These are phyloP conservation scores for Aspergillus sclerotialis DNA, from an alignment of 2,329 filamentous ascomycete genomes.

Conservation along the genomic window DNA sequence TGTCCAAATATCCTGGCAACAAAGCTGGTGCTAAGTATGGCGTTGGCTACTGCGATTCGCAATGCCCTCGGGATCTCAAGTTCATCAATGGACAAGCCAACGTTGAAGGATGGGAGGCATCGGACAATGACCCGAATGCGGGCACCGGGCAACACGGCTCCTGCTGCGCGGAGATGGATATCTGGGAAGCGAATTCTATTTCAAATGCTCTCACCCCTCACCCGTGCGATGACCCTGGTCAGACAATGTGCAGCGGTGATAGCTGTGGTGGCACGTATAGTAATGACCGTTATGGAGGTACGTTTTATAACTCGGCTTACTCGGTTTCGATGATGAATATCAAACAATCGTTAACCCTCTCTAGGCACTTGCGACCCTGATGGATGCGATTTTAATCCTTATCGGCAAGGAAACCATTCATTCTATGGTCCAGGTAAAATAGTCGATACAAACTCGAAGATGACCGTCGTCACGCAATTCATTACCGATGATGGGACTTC, in stretches of 20 bases:
- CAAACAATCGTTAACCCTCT: no score
- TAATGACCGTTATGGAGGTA: slow-evolving; percentile 51
- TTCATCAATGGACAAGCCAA: slow-evolving; percentile 45
- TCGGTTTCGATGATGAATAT: no score
- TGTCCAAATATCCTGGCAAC: slow-evolving; percentile 44
- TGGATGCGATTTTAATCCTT: slow-evolving; percentile 65
- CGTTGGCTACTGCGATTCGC: slow-evolving; percentile 58
- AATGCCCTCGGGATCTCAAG: slow-evolving; percentile 48
- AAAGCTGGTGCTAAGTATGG: slow-evolving; percentile 55
- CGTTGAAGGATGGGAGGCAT: slow-evolving; percentile 47
- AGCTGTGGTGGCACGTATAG: slow-evolving; percentile 49
- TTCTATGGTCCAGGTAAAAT: slow-evolving; percentile 57
- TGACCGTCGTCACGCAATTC: slow-evolving; percentile 65
- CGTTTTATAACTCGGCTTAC: no score
- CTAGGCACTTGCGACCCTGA: slow-evolving; percentile 63
- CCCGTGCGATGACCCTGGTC: slow-evolving; percentile 48
- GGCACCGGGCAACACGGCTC: slow-evolving; percentile 50
- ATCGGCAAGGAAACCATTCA: slow-evolving; percentile 56
- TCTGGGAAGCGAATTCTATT: slow-evolving; percentile 64
- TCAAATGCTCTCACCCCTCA: slow-evolving; percentile 61
- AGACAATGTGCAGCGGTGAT: slow-evolving; percentile 46
- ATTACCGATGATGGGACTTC: slow-evolving; percentile 45
- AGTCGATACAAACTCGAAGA: slow-evolving; percentile 52
- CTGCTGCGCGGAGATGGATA: slow-evolving; percentile 63
- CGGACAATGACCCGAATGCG: slow-evolving; percentile 48